Base-by-base conservation (phyloP, 75 land plant species). In the Pinus tabuliformis region DNA sequence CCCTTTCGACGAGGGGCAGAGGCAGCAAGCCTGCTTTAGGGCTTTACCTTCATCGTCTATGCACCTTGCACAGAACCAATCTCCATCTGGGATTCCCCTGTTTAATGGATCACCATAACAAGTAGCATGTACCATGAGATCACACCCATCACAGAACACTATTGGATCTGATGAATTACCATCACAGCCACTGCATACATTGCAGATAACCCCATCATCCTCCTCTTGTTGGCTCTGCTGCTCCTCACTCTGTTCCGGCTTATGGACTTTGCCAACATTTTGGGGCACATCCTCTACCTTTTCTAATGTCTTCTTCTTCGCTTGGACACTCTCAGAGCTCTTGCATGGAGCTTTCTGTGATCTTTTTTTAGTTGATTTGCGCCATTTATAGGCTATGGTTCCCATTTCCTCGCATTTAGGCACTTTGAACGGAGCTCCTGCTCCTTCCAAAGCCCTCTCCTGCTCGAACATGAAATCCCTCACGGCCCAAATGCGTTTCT, bases 71-170 rank as follows among this genome's bases (percentile, higher is more conserved):
- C 98, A 95, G 72, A 92, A 92, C 98, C 98, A 95, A 60, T 95
- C 92, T 2, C 98, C 98, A 30, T 90, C 98, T 12, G 98, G 98
- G 17, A 95, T 72, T 16, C 70, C 82, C 1, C 74, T 59, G 14
- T 78, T 77, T 1, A 95, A 80, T n/a, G 98, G 98, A 78, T 82
- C 79, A 0, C 98, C 98, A 73, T 92, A 92, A 81, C 98, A 95
- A 59, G 79, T 65, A 54, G 95, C 80, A 73, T 95, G 98, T 11
- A 92, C 98, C 92, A 85, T 90, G 3, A 95, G 65, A 74, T 95
- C 94, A 77, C 98, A 95, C 11, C 98, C 98, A 82, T 95, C 98
- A 76, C 98, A 95, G 57, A 92, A 82, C 56, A 95, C 98, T 73
- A 95, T 94, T 2, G 98, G 98, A 52, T 95, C 93, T 21, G 82